Conservation (phyloP, 805 yeast species). For the Candida sphagnicola region DNA sequence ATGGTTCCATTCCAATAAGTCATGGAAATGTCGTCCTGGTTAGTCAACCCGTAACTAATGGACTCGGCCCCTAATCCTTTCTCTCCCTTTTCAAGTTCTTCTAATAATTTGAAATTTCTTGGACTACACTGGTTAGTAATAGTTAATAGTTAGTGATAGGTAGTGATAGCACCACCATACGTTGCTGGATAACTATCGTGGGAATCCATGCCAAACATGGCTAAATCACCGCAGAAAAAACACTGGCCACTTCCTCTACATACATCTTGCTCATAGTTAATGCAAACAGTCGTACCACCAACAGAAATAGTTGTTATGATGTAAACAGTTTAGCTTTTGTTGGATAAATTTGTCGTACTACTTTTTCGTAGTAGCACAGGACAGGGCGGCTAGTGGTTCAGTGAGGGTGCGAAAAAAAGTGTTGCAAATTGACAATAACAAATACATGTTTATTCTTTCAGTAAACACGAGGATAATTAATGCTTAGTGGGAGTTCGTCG, state of each 20-base stretch:
- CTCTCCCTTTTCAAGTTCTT: slow-evolving; percentile 97
- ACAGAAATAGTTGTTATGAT: too few species aligned
- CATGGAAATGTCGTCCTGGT: slow-evolving; percentile 88
- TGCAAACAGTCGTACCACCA: too few species aligned
- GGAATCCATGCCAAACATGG: too few species aligned
- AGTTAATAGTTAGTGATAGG: too few species aligned
- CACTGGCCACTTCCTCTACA: background rate
- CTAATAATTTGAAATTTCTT: slow-evolving; percentile 89
- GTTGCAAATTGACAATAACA: background rate
- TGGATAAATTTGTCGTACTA: too few species aligned
- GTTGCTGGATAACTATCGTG: too few species aligned
- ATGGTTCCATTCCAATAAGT: slow-evolving; percentile 98
- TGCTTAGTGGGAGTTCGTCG: slow-evolving; percentile 12
- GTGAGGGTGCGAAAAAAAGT: too few species aligned
- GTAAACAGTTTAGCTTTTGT: too few species aligned
- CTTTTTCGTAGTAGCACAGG: too few species aligned
- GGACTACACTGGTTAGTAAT: slow-evolving; percentile 50
- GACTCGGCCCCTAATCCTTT: slow-evolving; percentile 97
- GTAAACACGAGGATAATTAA: background rate
- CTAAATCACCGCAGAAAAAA: too few species aligned
- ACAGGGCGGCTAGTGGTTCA: too few species aligned
- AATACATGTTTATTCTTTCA: background rate
- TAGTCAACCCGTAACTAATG: slow-evolving; percentile 90
- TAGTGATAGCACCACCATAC: too few species aligned
- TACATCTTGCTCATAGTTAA: background rate